Evolutionary conservation across 352 stramenopile genomes (phyloP), one percentile per base, ranked within the genome.

Genomic region (Poterioochromonas sp.): DNA sequence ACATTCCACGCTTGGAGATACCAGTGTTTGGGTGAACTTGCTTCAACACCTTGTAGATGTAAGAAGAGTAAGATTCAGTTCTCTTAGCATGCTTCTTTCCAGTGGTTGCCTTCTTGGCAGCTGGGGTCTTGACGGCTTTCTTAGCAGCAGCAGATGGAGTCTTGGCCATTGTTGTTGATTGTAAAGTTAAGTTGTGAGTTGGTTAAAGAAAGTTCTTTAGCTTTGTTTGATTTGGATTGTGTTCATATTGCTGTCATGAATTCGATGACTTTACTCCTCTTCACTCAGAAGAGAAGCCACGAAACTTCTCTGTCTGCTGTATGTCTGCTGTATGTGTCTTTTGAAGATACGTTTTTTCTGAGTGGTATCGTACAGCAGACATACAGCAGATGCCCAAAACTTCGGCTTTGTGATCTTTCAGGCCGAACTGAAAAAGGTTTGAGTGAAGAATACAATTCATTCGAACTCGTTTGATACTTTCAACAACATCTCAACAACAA

Each of bases 1-100:
- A 97, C 93, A 98, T 97, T 69, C 91, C 93, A 40, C 79, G 62
- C 90, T 95, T 95, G 85, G 87, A 95, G 84, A 98, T 98, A 84
- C 94, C 94, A 80, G 91, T 97, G n/a, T 64, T n/a, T n/a, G n/a
- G n/a, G n/a, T n/a, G n/a, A n/a, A n/a, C n/a, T n/a, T n/a, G n/a
- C n/a, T n/a, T n/a, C n/a, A n/a, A n/a, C n/a, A n/a, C n/a, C n/a
- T n/a, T n/a, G n/a, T n/a, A 53, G 11, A 53, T 22, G 44, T 53
- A 53, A 53, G 44, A 53, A 53, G 44, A 53, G 44, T 53, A 53
- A n/a, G n/a, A n/a, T n/a, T n/a, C 53, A n/a, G 29, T 35, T 11
- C 53, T 15, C 53, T 64, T 64, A 8, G 8, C 29, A 26, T 64
- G 12, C 18, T 35, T 35, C 29, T 64, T 64, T n/a, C 53, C 53